Percentiles rank a stretch among this genome's conserved stretches.
These are phyloP conservation scores for Paxillus involutus DNA, from an alignment of 768 basidiomycete genomes.

Conservation along the genomic window DNA sequence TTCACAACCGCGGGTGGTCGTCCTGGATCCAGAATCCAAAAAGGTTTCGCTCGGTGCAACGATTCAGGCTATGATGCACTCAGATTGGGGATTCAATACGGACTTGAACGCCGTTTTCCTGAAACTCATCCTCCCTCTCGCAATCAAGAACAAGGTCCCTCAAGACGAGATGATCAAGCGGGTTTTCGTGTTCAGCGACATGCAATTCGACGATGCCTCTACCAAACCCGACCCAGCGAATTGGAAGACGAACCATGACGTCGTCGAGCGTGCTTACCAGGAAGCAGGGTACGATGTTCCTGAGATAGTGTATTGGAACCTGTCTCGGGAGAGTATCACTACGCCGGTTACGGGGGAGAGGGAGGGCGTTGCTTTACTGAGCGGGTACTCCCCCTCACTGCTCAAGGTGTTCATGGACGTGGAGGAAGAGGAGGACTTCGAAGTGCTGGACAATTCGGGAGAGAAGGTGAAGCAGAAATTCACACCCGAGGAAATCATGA, in stretches of 20 bases:
- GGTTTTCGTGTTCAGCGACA: constrained; percentile 74
- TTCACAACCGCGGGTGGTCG: constrained; percentile 44
- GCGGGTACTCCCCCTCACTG: constrained; percentile 67
- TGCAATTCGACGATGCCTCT: constrained; percentile 61
- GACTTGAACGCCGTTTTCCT: constrained; percentile 62
- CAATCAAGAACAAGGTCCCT: constrained; percentile 52
- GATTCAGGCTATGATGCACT: constrained; percentile 34
- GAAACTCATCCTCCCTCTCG: constrained; percentile 61
- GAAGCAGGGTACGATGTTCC: constrained; percentile 71
- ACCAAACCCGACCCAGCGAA: neutral
- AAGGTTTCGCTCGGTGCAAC: constrained; percentile 34
- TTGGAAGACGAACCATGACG: constrained; percentile 67
- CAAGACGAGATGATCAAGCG: constrained; percentile 75
- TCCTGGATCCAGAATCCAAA: constrained; percentile 40
- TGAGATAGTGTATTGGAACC: constrained; percentile 73
- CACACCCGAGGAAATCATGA: constrained; percentile 45
- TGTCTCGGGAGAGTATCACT: constrained; percentile 35
- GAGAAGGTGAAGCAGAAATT: constrained; percentile 31
- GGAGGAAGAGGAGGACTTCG: constrained; percentile 36
- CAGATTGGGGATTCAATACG: constrained; percentile 59
- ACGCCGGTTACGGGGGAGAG: constrained; percentile 51
- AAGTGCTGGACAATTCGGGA: constrained; percentile 34
- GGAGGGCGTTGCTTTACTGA: constrained; percentile 67
- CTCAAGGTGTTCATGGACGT: constrained; percentile 73
- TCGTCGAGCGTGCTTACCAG: constrained; percentile 51